Percentiles rank a stretch among this genome's conserved stretches.
These are phyloP conservation scores for Phlebiopsis flavidoalba DNA, from an alignment of 768 basidiomycete species.

Conservation along the genomic window DNA sequence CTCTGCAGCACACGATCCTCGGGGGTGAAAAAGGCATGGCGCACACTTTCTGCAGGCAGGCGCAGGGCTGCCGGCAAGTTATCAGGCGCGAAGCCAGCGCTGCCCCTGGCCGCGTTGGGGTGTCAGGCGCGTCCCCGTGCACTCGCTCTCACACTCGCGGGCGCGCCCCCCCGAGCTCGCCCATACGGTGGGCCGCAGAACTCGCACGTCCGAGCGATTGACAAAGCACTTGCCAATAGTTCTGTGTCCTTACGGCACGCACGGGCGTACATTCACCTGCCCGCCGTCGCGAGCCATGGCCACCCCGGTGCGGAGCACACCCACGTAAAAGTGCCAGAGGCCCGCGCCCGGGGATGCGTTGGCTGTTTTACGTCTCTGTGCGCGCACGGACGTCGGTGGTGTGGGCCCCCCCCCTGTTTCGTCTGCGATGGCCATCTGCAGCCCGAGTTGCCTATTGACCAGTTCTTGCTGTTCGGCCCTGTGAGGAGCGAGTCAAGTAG, in stretches of 20 bases:
- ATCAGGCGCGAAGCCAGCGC: neutral
- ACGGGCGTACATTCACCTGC: conserved; percentile 2
- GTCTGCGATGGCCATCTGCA: too few species aligned
- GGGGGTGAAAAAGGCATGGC: neutral
- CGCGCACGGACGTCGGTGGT: too few species aligned
- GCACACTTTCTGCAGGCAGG: neutral
- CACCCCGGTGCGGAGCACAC: conserved; percentile 4
- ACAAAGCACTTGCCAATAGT: too few species aligned
- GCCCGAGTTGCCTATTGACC: too few species aligned
- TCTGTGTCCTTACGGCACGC: too few species aligned
- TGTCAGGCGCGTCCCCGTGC: neutral
- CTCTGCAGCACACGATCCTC: neutral
- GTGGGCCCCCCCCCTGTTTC: too few species aligned
- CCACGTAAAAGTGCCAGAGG: neutral
- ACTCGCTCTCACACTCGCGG: conserved; percentile 1
- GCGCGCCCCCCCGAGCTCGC: neutral
- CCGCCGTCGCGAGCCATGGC: too few species aligned
- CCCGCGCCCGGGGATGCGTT: neutral
- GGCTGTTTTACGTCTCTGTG: conserved; percentile 2
- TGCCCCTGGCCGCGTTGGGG: neutral
- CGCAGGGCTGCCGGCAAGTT: neutral
- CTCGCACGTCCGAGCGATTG: too few species aligned
- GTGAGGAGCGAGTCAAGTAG: too few species aligned
- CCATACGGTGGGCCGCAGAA: neutral
- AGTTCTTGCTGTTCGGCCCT: too few species aligned